Evolutionary conservation across 2,329 filamentous ascomycete species (phyloP), one percentile per base, ranked within the genome.

Genomic region (Talaromyces pinophilus): DNA sequence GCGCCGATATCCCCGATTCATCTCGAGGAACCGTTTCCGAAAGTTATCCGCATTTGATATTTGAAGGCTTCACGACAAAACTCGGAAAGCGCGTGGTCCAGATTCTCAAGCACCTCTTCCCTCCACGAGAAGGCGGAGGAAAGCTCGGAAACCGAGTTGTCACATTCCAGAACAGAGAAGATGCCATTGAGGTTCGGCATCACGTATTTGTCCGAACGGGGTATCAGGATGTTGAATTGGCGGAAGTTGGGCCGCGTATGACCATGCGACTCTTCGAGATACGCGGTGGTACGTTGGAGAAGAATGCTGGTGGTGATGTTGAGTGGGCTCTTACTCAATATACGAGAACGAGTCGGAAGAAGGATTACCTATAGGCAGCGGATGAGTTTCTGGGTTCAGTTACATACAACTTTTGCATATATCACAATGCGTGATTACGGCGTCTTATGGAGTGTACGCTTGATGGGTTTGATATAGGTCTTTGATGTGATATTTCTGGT

Each of bases 251-350:
- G 0, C 95, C 95, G 1, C 86, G 95, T 66, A 97, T 98, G 92
- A 97, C 93, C n/a, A 95, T 98, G 92, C 86, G 92, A 71, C 83
- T 93, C 63, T 99, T 98, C 75, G 92, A 98, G 81, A 97, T 99
- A 68, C 86, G 93, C 57, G 90, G 90, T 63, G 94, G 95, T 17
- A 96, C 94, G 3, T 82, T 97, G 67, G 95, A 98, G 76, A 96
- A 82, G 69, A 78, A 93, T 74, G 96, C 96, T 78, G 92, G 96
- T 71, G 94, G 94, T 3, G 95, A 99, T 79, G 88, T 96, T 4
- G 95, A 99, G 80, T 99, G 95, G 95, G 91, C 95, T 69, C 84
- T 99, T 69, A 96, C 92, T 68, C 94, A 97, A 76, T 99, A 97
- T 79, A 99, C 94, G 8, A 86, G 95, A 71, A 98, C 94, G 15